Conservation (phyloP, 768 basidiomycete genomes). For the Rhizopogon rudus region DNA sequence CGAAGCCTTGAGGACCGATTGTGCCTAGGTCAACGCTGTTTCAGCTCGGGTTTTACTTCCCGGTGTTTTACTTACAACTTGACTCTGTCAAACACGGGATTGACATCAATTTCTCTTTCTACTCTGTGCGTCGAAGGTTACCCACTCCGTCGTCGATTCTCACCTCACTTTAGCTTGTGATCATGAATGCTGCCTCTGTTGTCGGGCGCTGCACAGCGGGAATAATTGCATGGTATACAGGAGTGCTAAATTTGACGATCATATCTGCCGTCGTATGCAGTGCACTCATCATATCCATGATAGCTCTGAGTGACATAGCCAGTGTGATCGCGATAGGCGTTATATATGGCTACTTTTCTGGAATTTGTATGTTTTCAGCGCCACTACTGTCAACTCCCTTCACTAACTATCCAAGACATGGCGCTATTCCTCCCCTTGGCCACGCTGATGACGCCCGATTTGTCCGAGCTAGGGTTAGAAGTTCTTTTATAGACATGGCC, state of each 20-base stretch:
- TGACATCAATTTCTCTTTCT: conserved; percentile 43
- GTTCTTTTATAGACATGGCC: not conserved
- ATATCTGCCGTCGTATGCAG: conserved; percentile 27
- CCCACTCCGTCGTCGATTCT: not conserved
- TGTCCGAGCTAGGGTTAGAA: conserved; percentile 46
- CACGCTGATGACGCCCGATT: conserved; percentile 35
- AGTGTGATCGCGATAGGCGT: conserved; percentile 37
- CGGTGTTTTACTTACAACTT: conserved; percentile 55
- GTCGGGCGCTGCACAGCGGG: conserved; percentile 44
- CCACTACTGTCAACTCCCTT: not conserved
- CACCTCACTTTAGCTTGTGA: conserved; percentile 34
- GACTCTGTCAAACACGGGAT: conserved; percentile 48
- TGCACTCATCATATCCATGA: conserved; percentile 38
- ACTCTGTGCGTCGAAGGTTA: conserved; percentile 33
- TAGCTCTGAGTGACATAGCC: conserved; percentile 32
- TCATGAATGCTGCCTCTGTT: conserved; percentile 47
- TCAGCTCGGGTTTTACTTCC: conserved; percentile 28
- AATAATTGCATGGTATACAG: conserved; percentile 32
- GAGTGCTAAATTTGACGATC: conserved; percentile 40
- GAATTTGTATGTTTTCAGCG: conserved; percentile 28
- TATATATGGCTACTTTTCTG: conserved; percentile 46
- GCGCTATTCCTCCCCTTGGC: conserved; percentile 39
- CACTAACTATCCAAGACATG: conserved; percentile 25
- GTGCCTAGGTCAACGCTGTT: conserved; percentile 15
- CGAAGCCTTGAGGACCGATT: not conserved